Base-by-base conservation (phyloP, 2,329 filamentous ascomycete species). In the Emergomyces orientalis region DNA sequence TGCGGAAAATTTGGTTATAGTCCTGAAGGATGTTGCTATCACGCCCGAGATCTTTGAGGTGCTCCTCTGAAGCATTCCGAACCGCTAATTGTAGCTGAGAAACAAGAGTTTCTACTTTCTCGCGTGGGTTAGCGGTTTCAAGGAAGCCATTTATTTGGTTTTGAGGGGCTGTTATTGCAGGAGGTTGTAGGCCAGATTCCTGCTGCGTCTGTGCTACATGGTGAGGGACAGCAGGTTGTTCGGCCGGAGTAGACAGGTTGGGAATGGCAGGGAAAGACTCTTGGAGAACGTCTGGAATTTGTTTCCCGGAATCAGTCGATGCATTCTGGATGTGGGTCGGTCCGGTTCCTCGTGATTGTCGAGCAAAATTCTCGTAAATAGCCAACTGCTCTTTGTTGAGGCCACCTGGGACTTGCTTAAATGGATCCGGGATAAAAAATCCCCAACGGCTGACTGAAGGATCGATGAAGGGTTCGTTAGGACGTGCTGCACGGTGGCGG, bases 281-380 rank as follows among this genome's bases (percentile, higher is more conserved):
- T 67, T 86, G 84, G 41, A 87, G 77, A 19, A 87, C 80, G 69
- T 87, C 85, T 13, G 83, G 82, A 60, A 87, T 73, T 67, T 86
- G 84, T 62, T 85, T 81, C 56, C 81, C 81, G 62, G 80, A 80
- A 65, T 87, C 85, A 58, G 84, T 81, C 2, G 84, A 84, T 9
- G 77, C 74, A 74, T 72, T 86, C 73, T 75, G 85, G 71, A 71
- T 81, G 72, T 77, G 86, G 74, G 65, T 81, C 68, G 71, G 81
- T 73, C 71, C 75, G 51, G 82, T 76, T n/a, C 82, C 84, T 62
- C 91, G 88, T 34, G 90, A 88, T 72, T 96, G 91, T 62, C 91
- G 84, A 11, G 90, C 91, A 74, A 99, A 99, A 66, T 97, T 92
- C 71, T 97, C 92, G 71, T 99, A 99, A 32, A 99, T 95, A 13